phyloP scores from a whole-genome alignment of 495 filamentous ascomycete species.

The Penicillium daleae region DNA sequence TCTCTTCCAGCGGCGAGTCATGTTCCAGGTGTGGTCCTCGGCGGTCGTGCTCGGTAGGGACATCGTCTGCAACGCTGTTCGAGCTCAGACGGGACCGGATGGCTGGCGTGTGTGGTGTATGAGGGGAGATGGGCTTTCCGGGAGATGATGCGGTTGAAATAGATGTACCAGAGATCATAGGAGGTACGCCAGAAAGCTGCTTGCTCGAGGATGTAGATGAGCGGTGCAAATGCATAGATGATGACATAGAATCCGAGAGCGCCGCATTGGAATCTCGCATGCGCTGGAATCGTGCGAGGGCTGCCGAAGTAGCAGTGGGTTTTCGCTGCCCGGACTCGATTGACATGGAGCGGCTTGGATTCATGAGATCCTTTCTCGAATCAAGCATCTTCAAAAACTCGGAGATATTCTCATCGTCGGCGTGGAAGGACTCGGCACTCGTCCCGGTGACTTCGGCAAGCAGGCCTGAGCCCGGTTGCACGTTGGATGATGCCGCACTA shows the following conservation, averaged over 20 bases:
- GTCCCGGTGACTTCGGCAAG: slow-evolving; percentile 73
- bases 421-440: slow-evolving; percentile 79
- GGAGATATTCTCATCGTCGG: slow-evolving; percentile 88
- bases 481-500: slow-evolving; percentile 78
- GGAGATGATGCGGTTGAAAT: slow-evolving; percentile 84
- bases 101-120: slow-evolving; percentile 92
- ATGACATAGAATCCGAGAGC: slow-evolving; percentile 86
- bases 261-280: slow-evolving; percentile 87
- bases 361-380: slow-evolving; percentile 75
- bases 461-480: slow-evolving; percentile 83
- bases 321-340: slow-evolving; percentile 62
- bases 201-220: slow-evolving; percentile 84
- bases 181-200: slow-evolving; percentile 79
- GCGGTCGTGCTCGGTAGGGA: slow-evolving; percentile 37
- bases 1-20: slow-evolving; percentile 44
- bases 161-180: slow-evolving; percentile 81
- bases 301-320: slow-evolving; percentile 60
- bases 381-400: slow-evolving; percentile 90
- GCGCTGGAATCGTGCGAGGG: slow-evolving; percentile 74
- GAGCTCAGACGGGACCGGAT: slow-evolving; percentile 91
- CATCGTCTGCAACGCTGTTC: slow-evolving; percentile 80
- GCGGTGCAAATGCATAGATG: slow-evolving; percentile 78
- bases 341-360: slow-evolving; percentile 58
- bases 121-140: slow-evolving; percentile 89
- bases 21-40: slow-evolving; percentile 35